Percentiles rank a stretch among this genome's conserved stretches.
Evolutionary conservation across 495 filamentous ascomycete species (phyloP).

Genomic region (Talaromyces ruber): DNA sequence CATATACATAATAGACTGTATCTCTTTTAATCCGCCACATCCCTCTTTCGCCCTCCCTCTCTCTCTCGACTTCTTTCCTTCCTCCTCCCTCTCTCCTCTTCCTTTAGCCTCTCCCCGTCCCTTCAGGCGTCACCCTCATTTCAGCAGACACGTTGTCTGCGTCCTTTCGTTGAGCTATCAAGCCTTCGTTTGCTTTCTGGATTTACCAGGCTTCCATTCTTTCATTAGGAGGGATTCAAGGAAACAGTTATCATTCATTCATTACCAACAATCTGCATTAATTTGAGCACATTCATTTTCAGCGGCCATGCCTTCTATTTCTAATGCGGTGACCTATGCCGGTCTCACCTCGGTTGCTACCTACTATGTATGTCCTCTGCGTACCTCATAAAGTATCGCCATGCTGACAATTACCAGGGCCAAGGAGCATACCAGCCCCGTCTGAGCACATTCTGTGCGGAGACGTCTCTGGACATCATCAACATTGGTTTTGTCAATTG

Average conservation of each 20-base stretch:
- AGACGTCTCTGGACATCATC: slow-evolving; percentile 56
- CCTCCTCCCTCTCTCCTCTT: background rate
- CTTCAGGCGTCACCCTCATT: slow-evolving; percentile 14
- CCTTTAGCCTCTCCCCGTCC: background rate
- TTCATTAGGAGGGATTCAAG: slow-evolving; percentile 8
- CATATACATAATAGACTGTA: background rate
- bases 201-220: slow-evolving; percentile 10
- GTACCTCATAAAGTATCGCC: background rate
- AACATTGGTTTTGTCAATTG: slow-evolving; percentile 56
- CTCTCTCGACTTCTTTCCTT: background rate
- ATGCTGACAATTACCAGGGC: slow-evolving; percentile 26
- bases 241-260: slow-evolving; percentile 17
- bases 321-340: slow-evolving; percentile 19
- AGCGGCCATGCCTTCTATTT: slow-evolving; percentile 15
- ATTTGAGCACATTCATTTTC: slow-evolving; percentile 2
- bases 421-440: slow-evolving; percentile 37
- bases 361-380: slow-evolving; percentile 46
- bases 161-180: slow-evolving; percentile 32
- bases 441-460: slow-evolving; percentile 49
- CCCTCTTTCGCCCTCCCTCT: background rate
- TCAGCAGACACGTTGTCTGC: slow-evolving; percentile 37
- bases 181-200: slow-evolving; percentile 5
- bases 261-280: slow-evolving; percentile 17
- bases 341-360: slow-evolving; percentile 48
- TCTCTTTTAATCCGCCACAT: background rate